These are phyloP conservation scores for Gossypium ekmanianum DNA, from an alignment of 345 rosid species.

Conservation along the genomic window DNA sequence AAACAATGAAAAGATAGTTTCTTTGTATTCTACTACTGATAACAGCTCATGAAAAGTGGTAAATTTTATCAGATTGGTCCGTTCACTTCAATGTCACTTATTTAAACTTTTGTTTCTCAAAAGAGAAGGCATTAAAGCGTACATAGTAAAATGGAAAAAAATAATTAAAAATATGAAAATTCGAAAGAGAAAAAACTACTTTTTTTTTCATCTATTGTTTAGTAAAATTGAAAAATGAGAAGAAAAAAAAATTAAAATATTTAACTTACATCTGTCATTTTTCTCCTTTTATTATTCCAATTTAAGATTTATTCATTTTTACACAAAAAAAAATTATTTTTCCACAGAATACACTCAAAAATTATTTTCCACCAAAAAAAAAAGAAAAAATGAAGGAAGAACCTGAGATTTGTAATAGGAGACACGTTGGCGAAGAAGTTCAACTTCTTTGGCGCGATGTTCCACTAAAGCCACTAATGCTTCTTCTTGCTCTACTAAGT, in stretches of 20 bases:
- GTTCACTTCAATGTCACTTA: background rate
- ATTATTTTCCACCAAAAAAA: background rate
- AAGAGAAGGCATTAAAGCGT: background rate
- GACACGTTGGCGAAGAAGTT: constrained; percentile 58
- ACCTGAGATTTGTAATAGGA: constrained; percentile 75
- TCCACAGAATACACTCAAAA: too few relatives aligned
- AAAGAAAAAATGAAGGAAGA: background rate
- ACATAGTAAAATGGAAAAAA: too few relatives aligned
- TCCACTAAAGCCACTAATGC: constrained; percentile 69
- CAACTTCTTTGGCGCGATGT: constrained; percentile 62
- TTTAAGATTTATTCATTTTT: too few relatives aligned
- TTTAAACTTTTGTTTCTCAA: background rate
- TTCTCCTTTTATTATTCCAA: too few relatives aligned
- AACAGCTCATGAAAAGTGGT: background rate
- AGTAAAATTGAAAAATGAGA: too few relatives aligned
- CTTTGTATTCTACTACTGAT: too few relatives aligned
- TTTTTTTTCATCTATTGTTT: too few relatives aligned
- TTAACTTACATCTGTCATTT: too few relatives aligned
- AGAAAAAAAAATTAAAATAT: too few relatives aligned
- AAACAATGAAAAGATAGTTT: background rate
- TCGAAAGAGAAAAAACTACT: too few relatives aligned
- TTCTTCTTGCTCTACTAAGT: constrained; percentile 58
- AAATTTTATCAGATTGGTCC: background rate
- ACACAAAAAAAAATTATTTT: too few relatives aligned
- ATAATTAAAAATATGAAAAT: too few relatives aligned